Percentiles rank a stretch among this genome's conserved stretches.
These are phyloP conservation scores for Leucogyrophana mollusca DNA, from an alignment of 768 basidiomycete species.

Conservation along the genomic window DNA sequence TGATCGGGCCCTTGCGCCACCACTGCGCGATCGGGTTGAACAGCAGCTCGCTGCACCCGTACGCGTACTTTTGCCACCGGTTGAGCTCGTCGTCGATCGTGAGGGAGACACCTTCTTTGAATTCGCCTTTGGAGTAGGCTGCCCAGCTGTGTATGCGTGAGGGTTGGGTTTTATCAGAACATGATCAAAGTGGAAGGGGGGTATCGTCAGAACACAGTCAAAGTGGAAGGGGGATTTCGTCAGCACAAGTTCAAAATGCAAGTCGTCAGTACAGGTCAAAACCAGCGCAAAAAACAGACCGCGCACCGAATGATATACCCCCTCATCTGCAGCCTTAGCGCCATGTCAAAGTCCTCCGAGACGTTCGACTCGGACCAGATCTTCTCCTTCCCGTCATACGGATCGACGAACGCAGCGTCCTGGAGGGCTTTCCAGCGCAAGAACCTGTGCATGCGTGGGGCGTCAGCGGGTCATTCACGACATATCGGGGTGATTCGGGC, in stretches of 20 bases:
- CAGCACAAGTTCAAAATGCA: no score
- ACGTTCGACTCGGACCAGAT: constrained; percentile 60
- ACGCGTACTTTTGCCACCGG: constrained; percentile 83
- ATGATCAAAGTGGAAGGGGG: no score
- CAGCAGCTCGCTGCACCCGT: constrained; percentile 74
- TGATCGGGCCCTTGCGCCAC: constrained; percentile 77
- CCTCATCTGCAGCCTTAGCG: constrained; percentile 40
- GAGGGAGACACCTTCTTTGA: constrained; percentile 85
- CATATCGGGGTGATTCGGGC: no score
- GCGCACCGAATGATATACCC: no score
- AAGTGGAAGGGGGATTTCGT: no score
- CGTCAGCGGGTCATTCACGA: no score
- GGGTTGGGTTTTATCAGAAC: no score
- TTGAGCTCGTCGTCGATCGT: constrained; percentile 86
- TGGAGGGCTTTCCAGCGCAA: constrained; percentile 57
- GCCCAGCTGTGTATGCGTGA: constrained; percentile 53
- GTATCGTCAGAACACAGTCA: no score
- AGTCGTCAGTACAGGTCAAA: no score
- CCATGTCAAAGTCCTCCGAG: constrained; percentile 66
- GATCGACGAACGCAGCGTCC: constrained; percentile 52
- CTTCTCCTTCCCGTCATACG: constrained; percentile 46
- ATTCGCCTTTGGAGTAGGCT: constrained; percentile 78
- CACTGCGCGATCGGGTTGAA: constrained; percentile 80
- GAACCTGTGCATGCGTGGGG: no score
- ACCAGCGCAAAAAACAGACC: no score